Conservation (phyloP, 2,329 filamentous ascomycete genomes). For the Scopulariopsis brevicaulis region DNA sequence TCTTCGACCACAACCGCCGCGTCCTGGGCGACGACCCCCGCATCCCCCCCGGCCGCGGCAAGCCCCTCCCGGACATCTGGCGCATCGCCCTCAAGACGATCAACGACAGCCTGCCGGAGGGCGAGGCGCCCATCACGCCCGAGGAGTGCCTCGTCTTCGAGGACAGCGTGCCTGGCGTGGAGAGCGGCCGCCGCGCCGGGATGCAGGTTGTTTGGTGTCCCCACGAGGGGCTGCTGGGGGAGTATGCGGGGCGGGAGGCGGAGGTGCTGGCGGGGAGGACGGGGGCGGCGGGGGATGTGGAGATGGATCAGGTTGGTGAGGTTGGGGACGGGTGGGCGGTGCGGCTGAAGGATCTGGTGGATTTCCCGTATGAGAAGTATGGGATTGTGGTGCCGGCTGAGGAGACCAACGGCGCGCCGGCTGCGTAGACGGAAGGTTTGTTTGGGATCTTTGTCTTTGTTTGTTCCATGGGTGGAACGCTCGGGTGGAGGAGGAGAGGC, state of each 20-base stretch:
- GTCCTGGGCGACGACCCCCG: constrained; percentile 79
- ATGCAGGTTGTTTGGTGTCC: constrained; percentile 95
- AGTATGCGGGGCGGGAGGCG: constrained; percentile 65
- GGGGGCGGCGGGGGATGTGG: constrained; percentile 49
- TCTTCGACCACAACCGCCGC: constrained; percentile 58
- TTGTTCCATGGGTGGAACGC: neutral
- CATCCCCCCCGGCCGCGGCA: constrained; percentile 70
- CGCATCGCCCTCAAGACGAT: constrained; percentile 74
- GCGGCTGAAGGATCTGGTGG: constrained; percentile 34
- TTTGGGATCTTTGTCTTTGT: neutral
- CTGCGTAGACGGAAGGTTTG: constrained; percentile 26
- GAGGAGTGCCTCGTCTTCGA: constrained; percentile 95
- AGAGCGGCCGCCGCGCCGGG: constrained; percentile 78
- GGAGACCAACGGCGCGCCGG: constrained; percentile 27
- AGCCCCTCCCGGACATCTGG: constrained; percentile 93
- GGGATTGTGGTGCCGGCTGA: constrained; percentile 35
- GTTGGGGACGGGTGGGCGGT: constrained; percentile 50
- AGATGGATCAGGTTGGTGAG: constrained; percentile 44
- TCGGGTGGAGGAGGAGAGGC: too few species aligned
- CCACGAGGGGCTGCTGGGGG: constrained; percentile 64
- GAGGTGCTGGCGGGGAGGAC: constrained; percentile 77
- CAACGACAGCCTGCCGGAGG: constrained; percentile 58
- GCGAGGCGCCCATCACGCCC: constrained; percentile 56
- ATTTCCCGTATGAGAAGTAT: constrained; percentile 48
- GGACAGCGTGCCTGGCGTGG: constrained; percentile 86